phyloP scores from a whole-genome alignment of 1,139 yeast species.

The Eremothecium cymbalariae region DNA sequence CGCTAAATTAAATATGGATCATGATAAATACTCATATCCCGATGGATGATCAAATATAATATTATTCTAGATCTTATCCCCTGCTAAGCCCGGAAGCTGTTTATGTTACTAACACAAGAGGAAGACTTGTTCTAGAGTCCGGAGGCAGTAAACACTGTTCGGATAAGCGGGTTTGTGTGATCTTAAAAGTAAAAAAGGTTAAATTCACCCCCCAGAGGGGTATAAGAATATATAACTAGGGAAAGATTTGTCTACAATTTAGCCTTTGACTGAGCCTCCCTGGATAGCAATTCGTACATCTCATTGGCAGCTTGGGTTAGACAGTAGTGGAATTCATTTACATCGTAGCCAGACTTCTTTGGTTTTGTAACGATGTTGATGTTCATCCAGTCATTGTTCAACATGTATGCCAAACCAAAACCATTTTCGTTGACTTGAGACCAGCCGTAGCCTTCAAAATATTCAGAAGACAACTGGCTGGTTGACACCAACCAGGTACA shows the following conservation, averaged over 20 bases:
- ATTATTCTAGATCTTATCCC: no score
- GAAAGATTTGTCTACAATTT: conserved; percentile 18
- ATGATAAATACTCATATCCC: no score
- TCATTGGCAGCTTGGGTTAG: conserved; percentile 77
- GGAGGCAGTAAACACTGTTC: no score
- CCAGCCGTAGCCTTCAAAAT: conserved; percentile 93
- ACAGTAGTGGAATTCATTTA: conserved; percentile 60
- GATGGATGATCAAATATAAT: no score
- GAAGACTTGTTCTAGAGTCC: no score
- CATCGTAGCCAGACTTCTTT: conserved; percentile 53
- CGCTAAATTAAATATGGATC: no score
- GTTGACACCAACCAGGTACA: conserved; percentile 81
- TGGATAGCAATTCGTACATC: conserved; percentile 53
- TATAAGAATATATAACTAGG: background rate
- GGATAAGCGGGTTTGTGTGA: no score
- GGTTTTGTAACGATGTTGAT: conserved; percentile 78
- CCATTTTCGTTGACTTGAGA: conserved; percentile 94
- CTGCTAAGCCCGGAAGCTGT: no score
- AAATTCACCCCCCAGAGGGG: background rate
- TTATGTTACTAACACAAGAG: no score
- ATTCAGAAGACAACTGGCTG: conserved; percentile 83
- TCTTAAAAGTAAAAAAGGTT: background rate
- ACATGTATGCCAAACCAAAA: conserved; percentile 88
- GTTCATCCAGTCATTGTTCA: conserved; percentile 78
- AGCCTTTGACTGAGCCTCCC: conserved; percentile 16